Base-by-base conservation (phyloP, 345 rosid species). In the Durio zibethinus region DNA sequence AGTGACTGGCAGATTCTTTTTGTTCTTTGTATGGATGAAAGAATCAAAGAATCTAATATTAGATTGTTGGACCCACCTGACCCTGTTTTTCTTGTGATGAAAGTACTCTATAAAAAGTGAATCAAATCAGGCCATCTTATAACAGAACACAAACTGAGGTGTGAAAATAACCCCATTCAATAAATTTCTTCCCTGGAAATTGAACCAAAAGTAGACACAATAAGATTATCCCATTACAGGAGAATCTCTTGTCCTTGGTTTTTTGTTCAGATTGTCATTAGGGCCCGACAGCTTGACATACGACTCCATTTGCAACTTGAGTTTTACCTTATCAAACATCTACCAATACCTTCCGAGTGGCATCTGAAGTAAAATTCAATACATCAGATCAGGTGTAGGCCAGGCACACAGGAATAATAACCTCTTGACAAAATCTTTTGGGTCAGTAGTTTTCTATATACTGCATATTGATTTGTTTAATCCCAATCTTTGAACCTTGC, bases 1-100 rank as follows among this genome's bases (percentile, higher is more conserved):
- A 80, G 83, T 73, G 85, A 85, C 87, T 89, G 97, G 90, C 92
- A 87, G 94, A 86, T 91, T 91, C 94, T 82, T 75, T 89, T 87
- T 85, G 93, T 91, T 88, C 78, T 85, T 85, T 91, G 88, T 80
- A 87, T 87, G 79, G 85, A 68, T 85, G 85, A 78, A 80, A 85
- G 97, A 93, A 89, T 89, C 90, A 89, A 89, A 82, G 92, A 89
- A 92, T 92, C 97, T 86, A 82, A 84, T 86, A 82, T 84, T 86
- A 84, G 91, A 86, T 75, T 75, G 33, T 47, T 36, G 65, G 59
- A 71, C 74, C 42, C 35, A 71, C 36, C 57, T 80, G 69, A 12
- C 45, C 78, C 80, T 73, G 0, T 73, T 80, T 75, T 83, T 65
- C 66, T 64, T 52, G 23, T 43, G 72, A 80, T 79, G 68, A 78